phyloP scores from a whole-genome alignment of 2,329 filamentous ascomycete genomes.

The Emergomyces africanus region DNA sequence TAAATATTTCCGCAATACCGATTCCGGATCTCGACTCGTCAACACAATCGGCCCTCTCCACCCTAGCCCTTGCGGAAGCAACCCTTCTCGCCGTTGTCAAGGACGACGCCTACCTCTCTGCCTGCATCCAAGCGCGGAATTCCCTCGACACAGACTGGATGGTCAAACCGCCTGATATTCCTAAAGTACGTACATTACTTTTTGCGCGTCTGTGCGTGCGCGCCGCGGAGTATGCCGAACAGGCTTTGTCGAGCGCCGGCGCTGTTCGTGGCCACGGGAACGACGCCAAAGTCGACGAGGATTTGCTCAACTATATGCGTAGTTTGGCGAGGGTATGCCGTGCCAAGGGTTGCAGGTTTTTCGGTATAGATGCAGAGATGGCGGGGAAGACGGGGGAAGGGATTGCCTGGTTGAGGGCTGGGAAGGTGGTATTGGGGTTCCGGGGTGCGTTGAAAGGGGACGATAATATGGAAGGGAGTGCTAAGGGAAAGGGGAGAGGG shows the following conservation, averaged over 20 bases:
- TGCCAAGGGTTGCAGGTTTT: constrained; percentile 78
- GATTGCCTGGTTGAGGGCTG: constrained; percentile 75
- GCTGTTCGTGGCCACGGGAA: constrained; percentile 19
- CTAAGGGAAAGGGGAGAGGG: constrained; percentile 16
- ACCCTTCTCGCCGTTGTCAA: constrained; percentile 84
- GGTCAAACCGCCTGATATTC: constrained; percentile 78
- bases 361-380: constrained; percentile 79
- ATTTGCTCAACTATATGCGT: constrained; percentile 59
- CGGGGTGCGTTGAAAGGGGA: constrained; percentile 23
- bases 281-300: constrained; percentile 45
- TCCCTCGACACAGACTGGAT: constrained; percentile 88
- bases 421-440: constrained; percentile 60
- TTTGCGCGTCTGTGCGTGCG: constrained; percentile 81
- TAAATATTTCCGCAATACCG: constrained; percentile 6
- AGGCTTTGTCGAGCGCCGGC: constrained; percentile 46
- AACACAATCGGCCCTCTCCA: constrained; percentile 31
- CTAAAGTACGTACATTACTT: constrained; percentile 76
- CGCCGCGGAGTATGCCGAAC: constrained; percentile 73
- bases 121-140: constrained; percentile 70
- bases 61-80: constrained; percentile 69
- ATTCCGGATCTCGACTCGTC: constrained; percentile 35
- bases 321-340: constrained; percentile 62
- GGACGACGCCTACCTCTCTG: constrained; percentile 81
- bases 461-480: constrained; percentile 31
- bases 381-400: constrained; percentile 69